phyloP scores from a whole-genome alignment of 495 filamentous ascomycete species.

The Xylaria curta region DNA sequence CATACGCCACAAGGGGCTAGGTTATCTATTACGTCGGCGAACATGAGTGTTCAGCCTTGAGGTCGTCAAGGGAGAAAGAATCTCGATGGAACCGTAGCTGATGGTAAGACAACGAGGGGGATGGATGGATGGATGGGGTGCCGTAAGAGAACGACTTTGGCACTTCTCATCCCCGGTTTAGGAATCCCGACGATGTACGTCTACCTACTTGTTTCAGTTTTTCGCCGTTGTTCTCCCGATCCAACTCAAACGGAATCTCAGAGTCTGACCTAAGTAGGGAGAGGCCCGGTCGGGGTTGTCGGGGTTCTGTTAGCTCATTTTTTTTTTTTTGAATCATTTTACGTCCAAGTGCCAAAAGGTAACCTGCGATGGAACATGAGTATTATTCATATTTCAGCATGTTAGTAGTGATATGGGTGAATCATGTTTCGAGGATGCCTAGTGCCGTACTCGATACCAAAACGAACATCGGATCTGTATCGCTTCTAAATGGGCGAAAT shows the following conservation, averaged over 20 bases:
- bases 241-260: background rate
- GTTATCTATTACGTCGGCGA: background rate
- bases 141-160: background rate
- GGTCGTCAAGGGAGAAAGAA: background rate
- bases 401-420: slow-evolving; percentile 8
- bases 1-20: background rate
- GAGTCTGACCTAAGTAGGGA: background rate
- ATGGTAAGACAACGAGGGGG: background rate
- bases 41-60: background rate
- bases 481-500: background rate
- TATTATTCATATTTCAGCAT: background rate
- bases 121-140: too few relatives aligned
- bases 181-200: too few relatives aligned
- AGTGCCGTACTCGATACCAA: background rate
- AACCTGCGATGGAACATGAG: background rate
- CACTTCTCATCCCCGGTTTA: background rate
- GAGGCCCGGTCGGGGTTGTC: background rate
- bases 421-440: slow-evolving; percentile 20
- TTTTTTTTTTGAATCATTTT: background rate
- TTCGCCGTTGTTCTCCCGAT: background rate
- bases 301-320: background rate
- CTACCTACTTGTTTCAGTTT: background rate
- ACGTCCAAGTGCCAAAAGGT: background rate
- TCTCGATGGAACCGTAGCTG: background rate
- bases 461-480: background rate